Conservation (phyloP, 371 early-diverging fungal species). For the Spraguea lophii region DNA sequence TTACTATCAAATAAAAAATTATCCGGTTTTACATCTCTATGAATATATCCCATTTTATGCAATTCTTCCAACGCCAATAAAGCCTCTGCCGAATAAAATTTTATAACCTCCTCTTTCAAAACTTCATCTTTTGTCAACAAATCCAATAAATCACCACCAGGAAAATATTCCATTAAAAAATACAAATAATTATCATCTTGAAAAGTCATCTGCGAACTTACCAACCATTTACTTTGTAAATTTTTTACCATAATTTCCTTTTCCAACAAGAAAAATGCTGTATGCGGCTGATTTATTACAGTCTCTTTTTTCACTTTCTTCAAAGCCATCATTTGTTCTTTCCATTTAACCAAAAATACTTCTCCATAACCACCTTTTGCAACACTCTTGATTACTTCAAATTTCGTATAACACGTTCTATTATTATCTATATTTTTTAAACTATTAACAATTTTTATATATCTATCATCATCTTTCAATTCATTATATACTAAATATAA, state of each 20-base stretch:
- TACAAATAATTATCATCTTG: slow-evolving; percentile 53
- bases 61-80: slow-evolving; percentile 39
- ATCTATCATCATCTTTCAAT: no score
- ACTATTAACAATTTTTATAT: no score
- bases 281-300: slow-evolving; percentile 51
- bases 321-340: slow-evolving; percentile 58
- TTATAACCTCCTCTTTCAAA: slow-evolving; percentile 42
- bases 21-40: slow-evolving; percentile 64
- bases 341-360: slow-evolving; percentile 51
- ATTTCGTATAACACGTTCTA: slow-evolving; percentile 34
- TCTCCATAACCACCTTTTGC: slow-evolving; percentile 73
- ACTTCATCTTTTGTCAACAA: slow-evolving; percentile 49
- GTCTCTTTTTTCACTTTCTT: slow-evolving; percentile 68
- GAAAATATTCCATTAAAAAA: slow-evolving; percentile 60
- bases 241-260: slow-evolving; percentile 37
- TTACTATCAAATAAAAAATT: slow-evolving; percentile 57
- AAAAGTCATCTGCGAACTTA: slow-evolving; percentile 49
- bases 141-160: slow-evolving; percentile 65
- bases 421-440: no score
- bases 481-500: no score
- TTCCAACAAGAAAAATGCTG: slow-evolving; percentile 46
- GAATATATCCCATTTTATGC: slow-evolving; percentile 39
- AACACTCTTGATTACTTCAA: slow-evolving; percentile 59
- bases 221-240: slow-evolving; percentile 40
- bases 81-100: slow-evolving; percentile 46